Conservation (phyloP, 2,329 filamentous ascomycete genomes). For the Neobulgaria alba region DNA sequence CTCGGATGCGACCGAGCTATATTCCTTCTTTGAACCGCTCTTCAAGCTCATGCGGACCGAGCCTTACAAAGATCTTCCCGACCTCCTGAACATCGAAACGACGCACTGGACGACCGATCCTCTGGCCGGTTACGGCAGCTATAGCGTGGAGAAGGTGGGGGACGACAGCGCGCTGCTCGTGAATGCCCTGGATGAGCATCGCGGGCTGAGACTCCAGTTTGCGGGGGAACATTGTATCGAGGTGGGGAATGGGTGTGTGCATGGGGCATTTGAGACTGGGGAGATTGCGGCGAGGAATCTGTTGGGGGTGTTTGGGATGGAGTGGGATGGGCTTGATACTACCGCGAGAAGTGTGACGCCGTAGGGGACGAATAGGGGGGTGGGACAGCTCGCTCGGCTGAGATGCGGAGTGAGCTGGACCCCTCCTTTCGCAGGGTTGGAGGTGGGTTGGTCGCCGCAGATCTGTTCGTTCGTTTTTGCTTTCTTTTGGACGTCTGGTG, state of each 20-base stretch:
- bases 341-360: conserved; percentile 3
- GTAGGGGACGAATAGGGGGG: no score
- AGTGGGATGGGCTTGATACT: conserved; percentile 28
- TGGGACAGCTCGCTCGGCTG: no score
- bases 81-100: conserved; percentile 33
- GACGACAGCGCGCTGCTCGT: conserved; percentile 33
- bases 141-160: conserved; percentile 37
- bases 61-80: conserved; percentile 35
- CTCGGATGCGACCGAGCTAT: conserved; percentile 30
- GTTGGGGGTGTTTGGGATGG: conserved; percentile 29
- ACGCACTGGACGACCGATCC: conserved; percentile 37
- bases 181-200: conserved; percentile 31
- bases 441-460: no score
- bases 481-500: no score
- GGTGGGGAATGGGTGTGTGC: conserved; percentile 35
- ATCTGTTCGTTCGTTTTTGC: no score
- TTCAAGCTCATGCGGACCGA: conserved; percentile 36
- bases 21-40: conserved; percentile 35
- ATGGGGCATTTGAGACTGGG: conserved; percentile 36
- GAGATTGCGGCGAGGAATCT: conserved; percentile 34
- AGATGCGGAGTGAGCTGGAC: no score
- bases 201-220: conserved; percentile 32
- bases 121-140: conserved; percentile 35
- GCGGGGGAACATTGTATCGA: conserved; percentile 34
- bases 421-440: no score